A percentile compares a stretch with the other conserved stretches of the same genome.
Evolutionary conservation across 2,329 filamentous ascomycete species (phyloP).

Genomic region (Hypoxylon sp.): DNA sequence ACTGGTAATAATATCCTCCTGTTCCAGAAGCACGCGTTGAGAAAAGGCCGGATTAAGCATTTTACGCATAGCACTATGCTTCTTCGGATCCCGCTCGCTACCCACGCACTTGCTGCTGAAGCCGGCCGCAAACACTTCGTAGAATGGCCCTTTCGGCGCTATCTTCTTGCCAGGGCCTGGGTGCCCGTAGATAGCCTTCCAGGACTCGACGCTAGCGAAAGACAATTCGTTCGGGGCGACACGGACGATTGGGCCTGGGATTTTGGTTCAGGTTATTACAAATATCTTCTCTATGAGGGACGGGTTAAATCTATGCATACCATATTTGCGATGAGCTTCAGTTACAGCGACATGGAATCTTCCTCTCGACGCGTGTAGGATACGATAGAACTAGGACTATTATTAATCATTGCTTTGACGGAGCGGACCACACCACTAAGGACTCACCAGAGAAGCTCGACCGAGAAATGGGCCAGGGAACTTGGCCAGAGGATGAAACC

Average conservation of each 20-base stretch:
- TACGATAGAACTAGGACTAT: too few relatives aligned
- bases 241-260: constrained; percentile 33
- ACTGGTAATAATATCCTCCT: constrained; percentile 22
- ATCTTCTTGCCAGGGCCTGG: neutral
- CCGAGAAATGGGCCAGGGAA: constrained; percentile 30
- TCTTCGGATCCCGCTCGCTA: constrained; percentile 29
- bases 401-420: too few relatives aligned
- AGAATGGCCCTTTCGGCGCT: constrained; percentile 24
- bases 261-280: neutral
- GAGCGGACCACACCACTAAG: too few relatives aligned
- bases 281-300: too few relatives aligned
- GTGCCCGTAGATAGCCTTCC: constrained; percentile 41
- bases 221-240: constrained; percentile 41
- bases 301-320: too few relatives aligned
- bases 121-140: constrained; percentile 21
- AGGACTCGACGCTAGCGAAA: constrained; percentile 30
- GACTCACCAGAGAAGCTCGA: constrained; percentile 31
- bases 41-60: constrained; percentile 29
- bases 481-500: constrained; percentile 23
- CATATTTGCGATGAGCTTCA: constrained; percentile 9
- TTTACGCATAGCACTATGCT: constrained; percentile 27
- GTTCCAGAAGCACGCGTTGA: constrained; percentile 17
- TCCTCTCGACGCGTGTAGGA: too few relatives aligned
- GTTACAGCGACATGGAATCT: too few relatives aligned
- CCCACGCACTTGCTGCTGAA: constrained; percentile 31